phyloP scores from a whole-genome alignment of 495 filamentous ascomycete species.

The Evernia prunastri region DNA sequence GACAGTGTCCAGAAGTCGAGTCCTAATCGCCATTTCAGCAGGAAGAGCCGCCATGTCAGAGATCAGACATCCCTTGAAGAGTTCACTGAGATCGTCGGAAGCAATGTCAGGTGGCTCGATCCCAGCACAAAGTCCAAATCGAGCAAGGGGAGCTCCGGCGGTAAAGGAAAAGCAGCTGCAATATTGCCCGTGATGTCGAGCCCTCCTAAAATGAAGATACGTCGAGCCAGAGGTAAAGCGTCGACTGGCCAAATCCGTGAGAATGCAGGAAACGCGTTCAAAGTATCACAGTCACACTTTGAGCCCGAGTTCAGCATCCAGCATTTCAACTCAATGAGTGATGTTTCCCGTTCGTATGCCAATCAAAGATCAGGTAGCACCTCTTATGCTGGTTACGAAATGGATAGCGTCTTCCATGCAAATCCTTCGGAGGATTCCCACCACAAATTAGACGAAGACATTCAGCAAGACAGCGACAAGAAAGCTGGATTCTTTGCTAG shows the following conservation, averaged over 20 bases:
- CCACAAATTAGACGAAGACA: neutral
- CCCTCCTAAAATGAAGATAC: too few relatives aligned
- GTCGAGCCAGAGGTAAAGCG: neutral
- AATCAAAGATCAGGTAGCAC: neutral
- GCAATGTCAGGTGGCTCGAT: neutral
- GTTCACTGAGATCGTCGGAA: neutral
- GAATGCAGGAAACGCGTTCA: neutral
- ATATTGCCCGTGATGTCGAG: too few relatives aligned
- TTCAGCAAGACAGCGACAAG: slow-evolving; percentile 1
- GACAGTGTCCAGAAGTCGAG: neutral
- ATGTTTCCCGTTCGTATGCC: neutral
- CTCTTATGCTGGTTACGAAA: neutral
- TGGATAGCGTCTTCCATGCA: neutral
- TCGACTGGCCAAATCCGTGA: neutral
- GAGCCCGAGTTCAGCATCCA: neutral
- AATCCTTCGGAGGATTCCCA: too few relatives aligned
- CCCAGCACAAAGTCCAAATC: neutral
- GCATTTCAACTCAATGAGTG: neutral
- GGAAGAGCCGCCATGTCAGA: neutral
- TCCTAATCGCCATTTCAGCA: neutral
- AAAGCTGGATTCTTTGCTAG: too few relatives aligned
- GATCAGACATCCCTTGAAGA: neutral
- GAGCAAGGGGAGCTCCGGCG: too few relatives aligned
- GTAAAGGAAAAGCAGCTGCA: too few relatives aligned
- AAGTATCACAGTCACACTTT: neutral